Conservation (phyloP, 306 rosid genomes). For the Heteromeles arbutifolia region DNA sequence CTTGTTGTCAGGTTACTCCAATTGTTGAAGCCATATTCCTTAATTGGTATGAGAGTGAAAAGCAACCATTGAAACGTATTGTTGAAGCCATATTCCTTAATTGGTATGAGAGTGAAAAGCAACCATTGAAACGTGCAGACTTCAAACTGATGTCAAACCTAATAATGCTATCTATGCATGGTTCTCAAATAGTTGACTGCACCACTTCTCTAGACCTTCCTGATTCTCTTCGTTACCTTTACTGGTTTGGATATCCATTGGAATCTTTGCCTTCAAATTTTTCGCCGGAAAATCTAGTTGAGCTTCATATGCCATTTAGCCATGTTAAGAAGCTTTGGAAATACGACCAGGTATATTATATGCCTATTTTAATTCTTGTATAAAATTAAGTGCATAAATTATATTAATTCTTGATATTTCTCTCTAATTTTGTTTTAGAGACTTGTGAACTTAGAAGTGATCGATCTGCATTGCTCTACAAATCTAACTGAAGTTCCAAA, state of each 20-base stretch:
- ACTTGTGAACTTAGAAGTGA: not conserved
- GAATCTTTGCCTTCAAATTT: too few species aligned
- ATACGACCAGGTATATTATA: too few species aligned
- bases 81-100: not conserved
- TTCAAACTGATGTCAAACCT: conserved; percentile 19
- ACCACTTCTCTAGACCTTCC: not conserved
- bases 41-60: fast-evolving
- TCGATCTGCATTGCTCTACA: not conserved
- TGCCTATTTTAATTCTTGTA: not conserved
- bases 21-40: not conserved
- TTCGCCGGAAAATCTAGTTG: too few species aligned
- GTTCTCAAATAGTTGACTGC: too few species aligned
- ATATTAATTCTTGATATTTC: not conserved
- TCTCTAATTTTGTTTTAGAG: not conserved
- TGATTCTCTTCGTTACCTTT: too few species aligned
- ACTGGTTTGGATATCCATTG: too few species aligned
- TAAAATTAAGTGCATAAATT: not conserved
- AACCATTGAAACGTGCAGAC: not conserved
- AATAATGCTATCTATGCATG: too few species aligned
- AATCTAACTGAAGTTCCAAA: not conserved
- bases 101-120: fast-evolving
- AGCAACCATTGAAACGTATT: not conserved
- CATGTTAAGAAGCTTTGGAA: too few species aligned
- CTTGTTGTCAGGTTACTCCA: not conserved
- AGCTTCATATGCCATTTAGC: too few species aligned